Conservation (phyloP, 192 early-diverging fungal species). For the Backusella liffmaniae region DNA sequence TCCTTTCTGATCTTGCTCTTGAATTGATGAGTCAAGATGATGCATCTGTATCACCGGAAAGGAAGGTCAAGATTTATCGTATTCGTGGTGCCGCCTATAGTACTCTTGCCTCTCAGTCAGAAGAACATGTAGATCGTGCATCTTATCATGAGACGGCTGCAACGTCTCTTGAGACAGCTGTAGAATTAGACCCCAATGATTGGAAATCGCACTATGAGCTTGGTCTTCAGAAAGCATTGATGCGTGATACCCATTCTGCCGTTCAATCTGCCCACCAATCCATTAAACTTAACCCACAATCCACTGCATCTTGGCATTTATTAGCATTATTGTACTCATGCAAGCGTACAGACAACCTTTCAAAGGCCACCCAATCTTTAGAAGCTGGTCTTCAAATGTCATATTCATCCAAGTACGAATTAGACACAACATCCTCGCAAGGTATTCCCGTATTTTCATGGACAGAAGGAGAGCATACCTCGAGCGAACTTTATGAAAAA, state of each 20-base stretch:
- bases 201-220: slow-evolving; percentile 62
- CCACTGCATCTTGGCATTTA: slow-evolving; percentile 72
- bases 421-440: background rate
- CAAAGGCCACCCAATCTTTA: slow-evolving; percentile 61
- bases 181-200: slow-evolving; percentile 40
- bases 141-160: background rate
- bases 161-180: slow-evolving; percentile 43
- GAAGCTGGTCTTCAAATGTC: slow-evolving; percentile 50
- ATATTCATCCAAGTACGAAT: slow-evolving; percentile 45
- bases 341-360: slow-evolving; percentile 53
- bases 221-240: slow-evolving; percentile 63
- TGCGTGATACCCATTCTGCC: slow-evolving; percentile 57
- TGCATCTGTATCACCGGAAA: background rate
- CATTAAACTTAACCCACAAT: slow-evolving; percentile 48
- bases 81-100: background rate
- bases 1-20: background rate
- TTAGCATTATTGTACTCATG: slow-evolving; percentile 63
- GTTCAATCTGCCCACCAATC: slow-evolving; percentile 52
- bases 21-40: background rate
- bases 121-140: slow-evolving; percentile 1
- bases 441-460: slow-evolving; percentile 7
- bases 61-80: background rate
- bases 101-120: background rate
- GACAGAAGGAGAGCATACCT: slow-evolving; percentile 51
- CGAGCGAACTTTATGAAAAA: slow-evolving; percentile 50